Evolutionary conservation across 164 flowering plant genomes (phyloP), one percentile per base, ranked within the genome.

Genomic region (Vitis amurensis): DNA sequence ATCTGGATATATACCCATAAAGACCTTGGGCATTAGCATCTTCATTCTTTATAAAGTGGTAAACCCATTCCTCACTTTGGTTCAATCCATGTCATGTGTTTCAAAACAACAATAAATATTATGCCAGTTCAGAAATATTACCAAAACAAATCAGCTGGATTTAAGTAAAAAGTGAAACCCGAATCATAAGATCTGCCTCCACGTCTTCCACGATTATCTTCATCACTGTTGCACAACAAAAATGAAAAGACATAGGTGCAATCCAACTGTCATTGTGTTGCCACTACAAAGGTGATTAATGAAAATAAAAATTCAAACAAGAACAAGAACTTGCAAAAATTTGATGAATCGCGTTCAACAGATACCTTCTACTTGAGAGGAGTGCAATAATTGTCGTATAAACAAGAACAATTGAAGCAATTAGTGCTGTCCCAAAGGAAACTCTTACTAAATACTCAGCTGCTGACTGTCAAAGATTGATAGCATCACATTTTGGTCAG

Each of bases 401-500:
- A 64, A 95, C 99, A 71, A 95, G 49, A 73, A 95, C 94, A 64
- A 95, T 88, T 55, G 99, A 93, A 72, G 93, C 98, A 83, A 95
- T 83, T 12, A 93, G 82, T 29, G 99, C 89, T 4, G 98, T 95
- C 59, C 98, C 99, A 85, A 95, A 95, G 15, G 97, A 86, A 74
- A 91, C 92, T 73, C 98, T 78, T n/a, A 90, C 76, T 55, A 90
- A 11, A 73, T 93, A 93, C 70, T 88, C 98, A 57, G 81, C 87
- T 51, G 83, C 89, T 68, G 86, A 83, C 97, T 95, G 91, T 62
- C 48, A 87, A 76, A 73, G 6, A 47, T 69, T 64, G 14, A 63
- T 55, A 50, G 71, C 50, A 4, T 60, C 55, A 37, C 27, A 63
- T 48, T 53, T 15, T 56, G 19, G 69, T 16, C 71, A 72, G 11